A percentile compares a stretch with the other conserved stretches of the same genome.
Evolutionary conservation across 2,329 filamentous ascomycete genomes (phyloP).

Genomic region (Trichoderma oligosporum): DNA sequence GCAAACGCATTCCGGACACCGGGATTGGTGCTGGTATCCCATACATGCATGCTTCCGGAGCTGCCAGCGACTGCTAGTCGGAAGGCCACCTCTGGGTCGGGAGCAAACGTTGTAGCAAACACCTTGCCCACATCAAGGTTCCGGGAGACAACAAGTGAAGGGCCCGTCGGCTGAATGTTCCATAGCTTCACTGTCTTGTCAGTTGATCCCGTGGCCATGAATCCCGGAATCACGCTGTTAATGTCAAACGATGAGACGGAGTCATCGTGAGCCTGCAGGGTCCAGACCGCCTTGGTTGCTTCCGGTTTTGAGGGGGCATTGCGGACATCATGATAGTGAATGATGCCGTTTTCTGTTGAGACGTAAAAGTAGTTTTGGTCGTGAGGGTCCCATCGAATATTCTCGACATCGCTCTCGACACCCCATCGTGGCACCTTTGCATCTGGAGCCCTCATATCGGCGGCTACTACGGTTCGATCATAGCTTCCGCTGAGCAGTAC

Average conservation of each 20-base stretch:
- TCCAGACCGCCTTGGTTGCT: constrained; percentile 83
- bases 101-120: constrained; percentile 85
- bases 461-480: constrained; percentile 88
- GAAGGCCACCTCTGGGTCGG: constrained; percentile 87
- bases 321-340: constrained; percentile 88
- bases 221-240: constrained; percentile 85
- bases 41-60: constrained; percentile 87
- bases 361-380: constrained; percentile 92
- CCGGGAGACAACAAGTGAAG: constrained; percentile 84
- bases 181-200: constrained; percentile 96
- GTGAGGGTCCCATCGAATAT: constrained; percentile 88
- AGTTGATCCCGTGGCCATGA: constrained; percentile 86
- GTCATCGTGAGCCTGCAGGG: constrained; percentile 90
- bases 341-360: constrained; percentile 83
- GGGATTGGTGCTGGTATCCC: constrained; percentile 93
- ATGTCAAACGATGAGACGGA: constrained; percentile 89
- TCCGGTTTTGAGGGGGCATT: constrained; percentile 69
- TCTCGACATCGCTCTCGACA: constrained; percentile 94
- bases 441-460: constrained; percentile 91
- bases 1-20: constrained; percentile 83
- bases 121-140: constrained; percentile 94
- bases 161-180: constrained; percentile 79
- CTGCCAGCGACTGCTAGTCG: constrained; percentile 89
- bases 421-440: constrained; percentile 80
- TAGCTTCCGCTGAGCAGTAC: constrained; percentile 90